These are phyloP conservation scores for Vitis hybrid DNA, from an alignment of 177 flowering plant species.

Conservation along the genomic window DNA sequence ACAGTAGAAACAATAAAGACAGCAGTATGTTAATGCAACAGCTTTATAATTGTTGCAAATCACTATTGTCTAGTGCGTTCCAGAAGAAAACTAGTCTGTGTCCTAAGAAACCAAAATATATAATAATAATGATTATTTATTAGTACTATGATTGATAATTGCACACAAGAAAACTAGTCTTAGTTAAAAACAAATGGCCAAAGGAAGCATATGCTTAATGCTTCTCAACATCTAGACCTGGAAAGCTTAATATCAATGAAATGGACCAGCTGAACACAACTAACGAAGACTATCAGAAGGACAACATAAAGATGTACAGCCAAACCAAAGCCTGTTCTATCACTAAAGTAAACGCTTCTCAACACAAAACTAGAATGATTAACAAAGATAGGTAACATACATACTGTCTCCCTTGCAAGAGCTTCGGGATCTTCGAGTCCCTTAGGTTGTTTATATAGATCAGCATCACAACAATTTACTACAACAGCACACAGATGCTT, in stretches of 20 bases:
- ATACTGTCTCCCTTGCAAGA: constrained; percentile 74
- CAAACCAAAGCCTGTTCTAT: background rate
- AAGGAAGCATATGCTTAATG: background rate
- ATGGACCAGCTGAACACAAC: too few relatives aligned
- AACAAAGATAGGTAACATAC: constrained; percentile 35
- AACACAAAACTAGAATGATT: too few relatives aligned
- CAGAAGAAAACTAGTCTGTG: background rate
- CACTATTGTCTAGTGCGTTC: too few relatives aligned
- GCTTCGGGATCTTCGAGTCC: constrained; percentile 67
- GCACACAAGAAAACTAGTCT: background rate
- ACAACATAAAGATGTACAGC: background rate
- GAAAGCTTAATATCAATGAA: background rate
- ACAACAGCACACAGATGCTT: constrained; percentile 53
- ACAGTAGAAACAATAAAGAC: too few relatives aligned
- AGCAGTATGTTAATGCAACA: too few relatives aligned
- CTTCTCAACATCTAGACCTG: background rate
- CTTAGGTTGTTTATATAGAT: constrained; percentile 38
- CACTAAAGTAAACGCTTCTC: background rate
- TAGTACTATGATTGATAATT: too few relatives aligned
- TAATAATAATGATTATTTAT: too few relatives aligned
- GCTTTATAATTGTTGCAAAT: too few relatives aligned
- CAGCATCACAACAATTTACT: constrained; percentile 51
- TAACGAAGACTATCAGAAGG: background rate
- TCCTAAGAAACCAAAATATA: too few relatives aligned
- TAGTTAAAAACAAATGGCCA: background rate